Conservation (phyloP, 306 rosid species). For the Glycyrrhiza uralensis region DNA sequence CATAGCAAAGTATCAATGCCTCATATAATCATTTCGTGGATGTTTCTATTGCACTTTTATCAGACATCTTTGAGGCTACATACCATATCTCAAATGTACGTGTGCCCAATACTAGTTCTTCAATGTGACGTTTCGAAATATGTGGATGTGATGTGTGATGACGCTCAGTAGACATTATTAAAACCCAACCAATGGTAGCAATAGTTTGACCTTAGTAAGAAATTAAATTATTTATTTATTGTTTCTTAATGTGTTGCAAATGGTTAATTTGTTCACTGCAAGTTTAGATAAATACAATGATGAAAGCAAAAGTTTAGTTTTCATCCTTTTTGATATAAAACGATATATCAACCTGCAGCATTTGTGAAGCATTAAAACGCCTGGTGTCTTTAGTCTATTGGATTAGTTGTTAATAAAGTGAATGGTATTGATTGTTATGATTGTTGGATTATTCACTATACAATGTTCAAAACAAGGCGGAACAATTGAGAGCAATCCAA, state of each 20-base stretch:
- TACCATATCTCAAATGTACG: conserved; percentile 33
- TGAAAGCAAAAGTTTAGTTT: conserved; percentile 6
- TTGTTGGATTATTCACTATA: too few species aligned
- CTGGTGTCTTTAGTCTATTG: neutral
- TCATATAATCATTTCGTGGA: conserved; percentile 29
- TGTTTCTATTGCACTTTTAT: conserved; percentile 30
- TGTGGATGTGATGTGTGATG: neutral
- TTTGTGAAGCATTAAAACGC: neutral
- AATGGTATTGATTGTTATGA: too few species aligned
- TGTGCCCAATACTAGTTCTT: conserved; percentile 24
- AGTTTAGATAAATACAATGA: conserved; percentile 22
- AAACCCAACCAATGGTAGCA: neutral
- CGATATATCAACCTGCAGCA: neutral
- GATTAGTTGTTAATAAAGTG: neutral
- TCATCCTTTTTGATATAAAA: neutral
- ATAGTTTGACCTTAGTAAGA: neutral
- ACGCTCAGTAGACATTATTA: neutral
- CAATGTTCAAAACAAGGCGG: too few species aligned
- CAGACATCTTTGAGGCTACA: conserved; percentile 29
- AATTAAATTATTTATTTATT: neutral
- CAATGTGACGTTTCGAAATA: neutral
- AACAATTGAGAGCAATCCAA: too few species aligned
- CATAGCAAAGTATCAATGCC: conserved; percentile 18
- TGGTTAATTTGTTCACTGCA: neutral
- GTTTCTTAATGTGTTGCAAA: neutral